A percentile compares a stretch with the other conserved stretches of the same genome.
Evolutionary conservation across 257 asterid genomes (phyloP).

Genomic region (Knoxia roxburghii): DNA sequence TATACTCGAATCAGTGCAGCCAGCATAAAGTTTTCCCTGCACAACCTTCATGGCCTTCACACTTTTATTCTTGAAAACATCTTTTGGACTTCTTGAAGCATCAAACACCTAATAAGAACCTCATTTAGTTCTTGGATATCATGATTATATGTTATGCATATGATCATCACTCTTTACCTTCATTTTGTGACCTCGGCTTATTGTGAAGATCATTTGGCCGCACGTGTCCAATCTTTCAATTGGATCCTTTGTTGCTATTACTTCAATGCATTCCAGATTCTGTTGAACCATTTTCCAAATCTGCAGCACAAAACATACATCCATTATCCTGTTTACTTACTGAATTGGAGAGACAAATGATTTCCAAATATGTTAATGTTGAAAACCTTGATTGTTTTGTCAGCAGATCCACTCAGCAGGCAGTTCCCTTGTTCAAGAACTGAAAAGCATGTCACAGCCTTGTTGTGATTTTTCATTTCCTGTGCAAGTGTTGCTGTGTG

Average conservation of each 20-base stretch:
- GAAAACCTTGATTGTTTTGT: slow-evolving; percentile 73
- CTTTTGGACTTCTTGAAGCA: slow-evolving; percentile 54
- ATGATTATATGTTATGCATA: not conserved
- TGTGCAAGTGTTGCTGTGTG: slow-evolving; percentile 57
- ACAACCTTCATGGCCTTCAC: slow-evolving; percentile 49
- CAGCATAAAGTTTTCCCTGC: slow-evolving; percentile 72
- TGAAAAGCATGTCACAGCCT: slow-evolving; percentile 73
- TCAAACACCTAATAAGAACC: slow-evolving; percentile 45
- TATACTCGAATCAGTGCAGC: slow-evolving; percentile 82
- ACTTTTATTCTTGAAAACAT: slow-evolving; percentile 56
- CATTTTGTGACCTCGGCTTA: slow-evolving; percentile 55
- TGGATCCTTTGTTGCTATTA: slow-evolving; percentile 62
- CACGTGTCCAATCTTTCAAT: slow-evolving; percentile 49
- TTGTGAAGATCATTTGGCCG: slow-evolving; percentile 58
- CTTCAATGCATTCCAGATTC: slow-evolving; percentile 63
- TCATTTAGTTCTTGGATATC: no score
- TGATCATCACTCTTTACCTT: slow-evolving; percentile 40
- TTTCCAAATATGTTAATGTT: not conserved
- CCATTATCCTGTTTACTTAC: slow-evolving; percentile 7
- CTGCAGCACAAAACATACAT: slow-evolving; percentile 26
- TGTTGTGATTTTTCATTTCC: slow-evolving; percentile 58
- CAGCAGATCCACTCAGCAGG: slow-evolving; percentile 76
- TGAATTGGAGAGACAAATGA: slow-evolving; percentile 1
- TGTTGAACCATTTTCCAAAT: slow-evolving; percentile 67
- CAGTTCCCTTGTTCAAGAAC: slow-evolving; percentile 68